These are phyloP conservation scores for Beauveria sp. DNA, from an alignment of 2,329 filamentous ascomycete genomes.

Conservation along the genomic window DNA sequence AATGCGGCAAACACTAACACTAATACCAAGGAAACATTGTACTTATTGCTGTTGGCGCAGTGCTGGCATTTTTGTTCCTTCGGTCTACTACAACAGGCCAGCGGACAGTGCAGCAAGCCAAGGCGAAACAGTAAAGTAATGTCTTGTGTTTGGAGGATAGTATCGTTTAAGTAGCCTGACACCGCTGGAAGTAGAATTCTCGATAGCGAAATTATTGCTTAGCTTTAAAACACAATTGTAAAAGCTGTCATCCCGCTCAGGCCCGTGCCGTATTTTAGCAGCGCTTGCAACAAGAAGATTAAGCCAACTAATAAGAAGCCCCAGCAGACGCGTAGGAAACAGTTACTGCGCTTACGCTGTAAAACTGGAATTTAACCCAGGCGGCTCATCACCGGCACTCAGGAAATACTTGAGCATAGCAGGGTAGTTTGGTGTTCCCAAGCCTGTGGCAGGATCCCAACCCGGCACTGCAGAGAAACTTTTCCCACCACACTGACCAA, in stretches of 20 bases:
- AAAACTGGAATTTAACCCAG: too few species aligned
- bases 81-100: not conserved
- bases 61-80: not conserved
- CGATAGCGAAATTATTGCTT: too few species aligned
- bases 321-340: too few species aligned
- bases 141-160: not conserved
- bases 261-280: too few species aligned
- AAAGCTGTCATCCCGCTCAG: too few species aligned
- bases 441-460: not conserved
- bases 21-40: not conserved
- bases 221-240: too few species aligned
- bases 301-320: too few species aligned
- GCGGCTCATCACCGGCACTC: too few species aligned
- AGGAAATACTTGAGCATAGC: too few species aligned
- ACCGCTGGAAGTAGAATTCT: too few species aligned
- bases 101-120: not conserved
- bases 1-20: not conserved
- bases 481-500: not conserved
- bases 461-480: not conserved
- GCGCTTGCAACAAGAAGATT: too few species aligned
- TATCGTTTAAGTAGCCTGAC: not conserved
- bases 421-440: not conserved
- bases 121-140: not conserved
- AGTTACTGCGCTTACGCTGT: too few species aligned
- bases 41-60: not conserved